phyloP scores from a whole-genome alignment of 768 basidiomycete genomes.

The Mycena polygramma region DNA sequence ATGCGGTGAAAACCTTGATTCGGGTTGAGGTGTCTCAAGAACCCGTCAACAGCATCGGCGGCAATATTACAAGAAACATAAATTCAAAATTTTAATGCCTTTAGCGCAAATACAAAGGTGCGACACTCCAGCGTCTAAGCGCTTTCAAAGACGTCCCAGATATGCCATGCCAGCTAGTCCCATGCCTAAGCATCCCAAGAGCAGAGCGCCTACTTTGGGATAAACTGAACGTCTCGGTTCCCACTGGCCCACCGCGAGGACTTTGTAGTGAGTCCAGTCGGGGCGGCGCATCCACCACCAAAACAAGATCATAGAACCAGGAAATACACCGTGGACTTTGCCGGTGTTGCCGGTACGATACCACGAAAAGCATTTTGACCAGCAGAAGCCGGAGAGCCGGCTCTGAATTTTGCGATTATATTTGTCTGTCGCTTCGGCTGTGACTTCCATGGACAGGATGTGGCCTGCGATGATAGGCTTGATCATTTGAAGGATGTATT shows the following conservation, averaged over 20 bases:
- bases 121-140: too few species aligned
- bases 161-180: too few species aligned
- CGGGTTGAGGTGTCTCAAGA: too few species aligned
- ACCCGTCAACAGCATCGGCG: too few species aligned
- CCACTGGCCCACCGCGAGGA: constrained; percentile 37
- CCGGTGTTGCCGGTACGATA: constrained; percentile 49
- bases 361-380: constrained; percentile 50
- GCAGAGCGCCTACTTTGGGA: neutral
- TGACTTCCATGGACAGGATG: constrained; percentile 53
- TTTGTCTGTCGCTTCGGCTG: constrained; percentile 47
- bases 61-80: too few species aligned
- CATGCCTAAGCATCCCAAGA: neutral
- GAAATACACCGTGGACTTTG: constrained; percentile 47
- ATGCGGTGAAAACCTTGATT: too few species aligned
- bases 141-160: too few species aligned
- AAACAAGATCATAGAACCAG: constrained; percentile 46
- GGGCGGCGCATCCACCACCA: constrained; percentile 53
- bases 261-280: constrained; percentile 49
- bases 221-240: constrained; percentile 35
- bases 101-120: too few species aligned
- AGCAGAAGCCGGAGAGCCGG: constrained; percentile 50
- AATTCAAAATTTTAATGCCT: too few species aligned
- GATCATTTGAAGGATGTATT: constrained; percentile 58
- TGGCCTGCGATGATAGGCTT: constrained; percentile 53
- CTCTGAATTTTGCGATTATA: constrained; percentile 57